Percentiles rank a stretch among this genome's conserved stretches.
These are phyloP conservation scores for Pyrenophora graminea DNA, from an alignment of 2,329 filamentous ascomycete genomes.

Conservation along the genomic window DNA sequence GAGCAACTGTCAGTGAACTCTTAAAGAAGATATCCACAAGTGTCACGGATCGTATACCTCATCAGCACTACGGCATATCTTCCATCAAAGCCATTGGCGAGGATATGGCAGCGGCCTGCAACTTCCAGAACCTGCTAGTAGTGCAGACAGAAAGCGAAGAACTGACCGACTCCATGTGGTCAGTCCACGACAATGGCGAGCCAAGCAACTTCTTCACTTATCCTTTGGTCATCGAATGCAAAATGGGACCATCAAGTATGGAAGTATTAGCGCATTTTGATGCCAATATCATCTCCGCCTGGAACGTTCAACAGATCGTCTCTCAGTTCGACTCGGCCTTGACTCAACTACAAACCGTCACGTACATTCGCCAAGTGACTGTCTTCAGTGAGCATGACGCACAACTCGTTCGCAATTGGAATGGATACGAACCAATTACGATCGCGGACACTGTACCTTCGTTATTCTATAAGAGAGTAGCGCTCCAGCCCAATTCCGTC, in stretches of 20 bases:
- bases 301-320: conserved; percentile 36
- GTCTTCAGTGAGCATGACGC: conserved; percentile 36
- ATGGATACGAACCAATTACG: conserved; percentile 22
- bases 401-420: conserved; percentile 32
- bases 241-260: conserved; percentile 22
- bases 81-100: conserved; percentile 51
- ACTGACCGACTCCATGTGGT: conserved; percentile 34
- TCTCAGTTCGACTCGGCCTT: conserved; percentile 38
- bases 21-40: conserved; percentile 25
- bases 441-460: conserved; percentile 34
- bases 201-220: conserved; percentile 43
- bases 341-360: conserved; percentile 29
- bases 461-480: conserved; percentile 29
- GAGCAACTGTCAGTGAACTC: conserved; percentile 30
- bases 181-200: conserved; percentile 31
- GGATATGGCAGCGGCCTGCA: conserved; percentile 60
- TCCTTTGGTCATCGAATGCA: conserved; percentile 39
- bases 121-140: conserved; percentile 60
- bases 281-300: conserved; percentile 31
- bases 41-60: conserved; percentile 37
- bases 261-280: conserved; percentile 37
- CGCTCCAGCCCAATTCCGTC: conserved; percentile 19
- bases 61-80: conserved; percentile 46
- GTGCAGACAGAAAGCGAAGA: conserved; percentile 50
- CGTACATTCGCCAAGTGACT: conserved; percentile 26